Percentiles rank a stretch among this genome's conserved stretches.
Conservation (phyloP, 495 filamentous ascomycete genomes). For the Hypoxylon crocopeplum region DNA sequence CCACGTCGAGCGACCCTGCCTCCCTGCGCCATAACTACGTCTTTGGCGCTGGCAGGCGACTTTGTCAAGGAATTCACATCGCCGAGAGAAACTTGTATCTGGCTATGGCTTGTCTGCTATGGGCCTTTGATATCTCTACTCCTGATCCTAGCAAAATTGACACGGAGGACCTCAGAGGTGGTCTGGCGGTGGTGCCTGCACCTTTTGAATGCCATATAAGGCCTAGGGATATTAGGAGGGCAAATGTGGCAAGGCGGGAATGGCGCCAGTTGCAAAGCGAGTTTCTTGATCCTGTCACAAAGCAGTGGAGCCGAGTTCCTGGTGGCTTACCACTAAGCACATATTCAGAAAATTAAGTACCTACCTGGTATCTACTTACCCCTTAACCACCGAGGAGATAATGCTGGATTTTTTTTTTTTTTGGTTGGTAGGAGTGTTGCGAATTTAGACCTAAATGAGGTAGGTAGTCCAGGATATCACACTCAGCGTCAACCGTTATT, state of each 20-base stretch:
- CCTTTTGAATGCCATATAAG: constrained; percentile 2
- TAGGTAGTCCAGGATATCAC: no score
- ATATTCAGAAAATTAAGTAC: not conserved
- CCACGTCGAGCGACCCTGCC: not conserved
- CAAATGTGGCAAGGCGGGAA: not conserved
- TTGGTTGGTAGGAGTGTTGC: no score
- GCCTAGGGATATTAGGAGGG: not conserved
- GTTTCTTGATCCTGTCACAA: not conserved
- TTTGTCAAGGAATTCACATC: constrained; percentile 58
- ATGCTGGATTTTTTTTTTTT: no score
- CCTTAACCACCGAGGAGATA: no score
- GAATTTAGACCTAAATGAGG: no score
- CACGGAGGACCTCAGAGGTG: constrained; percentile 2
- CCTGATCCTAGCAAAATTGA: not conserved
- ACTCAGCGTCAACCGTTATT: no score
- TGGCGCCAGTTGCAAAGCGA: not conserved
- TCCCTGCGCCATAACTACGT: constrained; percentile 22
- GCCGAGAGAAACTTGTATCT: constrained; percentile 60
- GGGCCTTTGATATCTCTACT: constrained; percentile 53
- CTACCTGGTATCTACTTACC: no score
- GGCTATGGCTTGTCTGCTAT: constrained; percentile 53
- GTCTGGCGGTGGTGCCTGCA: not conserved
- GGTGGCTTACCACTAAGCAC: not conserved
- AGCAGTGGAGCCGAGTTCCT: constrained; percentile 1
- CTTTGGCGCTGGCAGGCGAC: constrained; percentile 61